These are phyloP conservation scores for Eutrema salsugineum DNA, from an alignment of 441 rosid species.

Conservation along the genomic window DNA sequence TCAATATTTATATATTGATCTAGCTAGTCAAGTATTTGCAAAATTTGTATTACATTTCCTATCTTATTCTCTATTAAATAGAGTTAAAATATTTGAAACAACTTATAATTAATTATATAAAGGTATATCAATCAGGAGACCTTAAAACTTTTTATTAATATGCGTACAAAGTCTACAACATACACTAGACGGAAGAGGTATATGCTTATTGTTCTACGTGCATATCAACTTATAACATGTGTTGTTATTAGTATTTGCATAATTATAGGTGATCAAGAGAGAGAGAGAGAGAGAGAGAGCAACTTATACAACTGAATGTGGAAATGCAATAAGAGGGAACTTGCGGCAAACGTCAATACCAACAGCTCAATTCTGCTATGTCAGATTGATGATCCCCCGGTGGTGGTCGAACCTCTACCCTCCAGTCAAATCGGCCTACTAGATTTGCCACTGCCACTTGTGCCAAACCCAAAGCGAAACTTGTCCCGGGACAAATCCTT, in stretches of 20 bases:
- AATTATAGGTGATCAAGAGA: not conserved
- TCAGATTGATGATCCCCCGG: not conserved
- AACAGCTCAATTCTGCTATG: not conserved
- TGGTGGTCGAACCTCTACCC: not conserved
- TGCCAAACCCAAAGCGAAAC: not conserved
- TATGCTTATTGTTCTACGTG: not conserved
- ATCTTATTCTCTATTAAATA: not conserved
- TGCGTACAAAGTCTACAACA: not conserved
- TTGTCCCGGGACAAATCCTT: slow-evolving; percentile 16
- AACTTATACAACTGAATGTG: not conserved
- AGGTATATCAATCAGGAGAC: not conserved
- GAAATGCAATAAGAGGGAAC: slow-evolving; percentile 4
- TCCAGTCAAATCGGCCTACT: slow-evolving; percentile 7
- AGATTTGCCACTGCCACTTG: slow-evolving; percentile 8
- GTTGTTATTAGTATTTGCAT: not conserved
- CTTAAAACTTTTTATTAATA: not conserved
- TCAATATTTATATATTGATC: too few species aligned
- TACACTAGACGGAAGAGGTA: not conserved
- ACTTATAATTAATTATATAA: not conserved
- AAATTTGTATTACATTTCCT: too few species aligned
- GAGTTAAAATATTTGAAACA: not conserved
- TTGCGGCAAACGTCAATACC: slow-evolving; percentile 12
- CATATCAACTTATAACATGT: not conserved
- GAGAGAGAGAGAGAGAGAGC: not conserved
- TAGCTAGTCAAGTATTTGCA: too few species aligned